Base-by-base conservation (phyloP, 345 rosid species). In the Populus euphratica region DNA sequence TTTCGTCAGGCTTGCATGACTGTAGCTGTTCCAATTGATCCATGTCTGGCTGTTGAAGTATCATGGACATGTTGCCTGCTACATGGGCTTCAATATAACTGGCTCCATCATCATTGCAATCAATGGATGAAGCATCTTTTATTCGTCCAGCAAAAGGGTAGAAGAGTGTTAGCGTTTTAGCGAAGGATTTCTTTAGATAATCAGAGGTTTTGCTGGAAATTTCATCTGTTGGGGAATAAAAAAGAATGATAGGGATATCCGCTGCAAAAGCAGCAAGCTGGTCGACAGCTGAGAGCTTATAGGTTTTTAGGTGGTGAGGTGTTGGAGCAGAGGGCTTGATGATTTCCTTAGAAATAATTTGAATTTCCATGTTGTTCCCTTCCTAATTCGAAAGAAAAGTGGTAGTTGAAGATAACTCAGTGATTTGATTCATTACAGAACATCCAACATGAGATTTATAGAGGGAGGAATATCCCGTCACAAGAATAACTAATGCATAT, bases 71-170 rank as follows among this genome's bases (percentile, higher is more conserved):
- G 44, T 67, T 63, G 27, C 76, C 68, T 5, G 64, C 41, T 2
- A 70, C 69, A 25, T 5, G 29, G 20, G 71, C 80, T 21, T 61
- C 70, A 29, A 63, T 8, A 5, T 12, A 70, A 13, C 21, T 9
- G 16, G 63, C 71, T 13, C 80, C 80, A 2, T 31, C 47, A 18
- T 77, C 80, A 33, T 71, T 77, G 70, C 80, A 77, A 16, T 77
- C 80, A 18, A 77, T 18, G 38, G 41, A 64, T 6, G 8, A 71
- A 6, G 0, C 62, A 31, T 63, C 35, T 31, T 31, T 70, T 8
- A 62, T 61, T 36, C 71, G 63, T 12, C 76, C 80, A 1, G 80
- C 76, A 2, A 77, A 39, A 29, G 80, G 80, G 35, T 63, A 72
- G 76, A 62, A 77, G 2, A 20, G 21, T 25, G 62, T 77, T 35